Evolutionary conservation across 1,284 basidiomycete genomes (phyloP).

Genomic region (Testicularia cyperi): DNA sequence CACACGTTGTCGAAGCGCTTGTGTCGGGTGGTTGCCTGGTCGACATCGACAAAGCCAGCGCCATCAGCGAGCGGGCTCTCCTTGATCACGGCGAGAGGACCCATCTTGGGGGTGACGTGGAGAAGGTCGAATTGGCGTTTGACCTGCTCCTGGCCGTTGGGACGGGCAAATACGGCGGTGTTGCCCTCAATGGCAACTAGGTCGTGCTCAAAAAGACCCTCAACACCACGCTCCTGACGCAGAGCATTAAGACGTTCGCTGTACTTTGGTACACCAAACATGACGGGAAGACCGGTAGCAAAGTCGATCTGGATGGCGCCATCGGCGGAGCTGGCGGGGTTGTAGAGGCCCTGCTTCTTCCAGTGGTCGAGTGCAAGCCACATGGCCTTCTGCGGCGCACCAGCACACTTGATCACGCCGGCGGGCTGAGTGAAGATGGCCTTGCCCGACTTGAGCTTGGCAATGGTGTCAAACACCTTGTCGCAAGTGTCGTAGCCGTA

Average conservation of each 20-base stretch:
- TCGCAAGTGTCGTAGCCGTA: constrained; percentile 66
- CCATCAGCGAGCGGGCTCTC: constrained; percentile 65
- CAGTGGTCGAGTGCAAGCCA: constrained; percentile 56
- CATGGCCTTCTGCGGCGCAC: constrained; percentile 66
- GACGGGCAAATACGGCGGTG: constrained; percentile 72
- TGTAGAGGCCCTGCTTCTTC: constrained; percentile 44
- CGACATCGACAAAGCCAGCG: constrained; percentile 70
- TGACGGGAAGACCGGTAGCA: constrained; percentile 81
- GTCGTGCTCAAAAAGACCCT: constrained; percentile 79
- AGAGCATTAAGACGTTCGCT: constrained; percentile 79
- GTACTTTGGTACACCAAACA: constrained; percentile 86
- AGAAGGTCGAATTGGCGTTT: constrained; percentile 78
- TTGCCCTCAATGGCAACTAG: constrained; percentile 71
- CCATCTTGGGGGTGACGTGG: constrained; percentile 89
- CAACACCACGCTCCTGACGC: constrained; percentile 76
- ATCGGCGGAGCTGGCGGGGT: constrained; percentile 53
- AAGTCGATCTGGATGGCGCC: constrained; percentile 71
- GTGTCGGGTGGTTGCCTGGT: constrained; percentile 78
- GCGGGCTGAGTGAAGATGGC: constrained; percentile 95
- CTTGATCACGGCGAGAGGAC: constrained; percentile 80
- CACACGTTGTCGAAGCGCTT: constrained; percentile 81
- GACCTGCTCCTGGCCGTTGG: constrained; percentile 58
- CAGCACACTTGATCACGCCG: constrained; percentile 92
- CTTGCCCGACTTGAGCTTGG: constrained; percentile 74
- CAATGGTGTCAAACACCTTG: constrained; percentile 47